A percentile compares a stretch with the other conserved stretches of the same genome.
phyloP scores from a whole-genome alignment of 805 yeast species.

The Vanderwaltozyma yarrowii region DNA sequence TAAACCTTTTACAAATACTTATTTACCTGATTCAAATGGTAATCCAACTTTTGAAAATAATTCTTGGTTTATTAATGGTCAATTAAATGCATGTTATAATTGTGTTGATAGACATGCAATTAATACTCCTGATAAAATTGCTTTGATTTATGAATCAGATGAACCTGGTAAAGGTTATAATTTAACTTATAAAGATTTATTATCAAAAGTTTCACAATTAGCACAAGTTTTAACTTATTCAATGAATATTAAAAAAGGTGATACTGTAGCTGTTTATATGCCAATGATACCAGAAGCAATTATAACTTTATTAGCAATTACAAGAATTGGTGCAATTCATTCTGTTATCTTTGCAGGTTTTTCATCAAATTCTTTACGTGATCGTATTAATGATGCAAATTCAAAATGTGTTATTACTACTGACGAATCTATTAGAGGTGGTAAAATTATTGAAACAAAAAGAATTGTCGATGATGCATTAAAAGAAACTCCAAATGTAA shows the following conservation, averaged over 20 bases:
- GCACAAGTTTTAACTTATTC: constrained; percentile 53
- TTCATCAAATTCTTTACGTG: constrained; percentile 59
- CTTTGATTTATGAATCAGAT: constrained; percentile 74
- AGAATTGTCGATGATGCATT: constrained; percentile 77
- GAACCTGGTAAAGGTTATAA: constrained; percentile 49
- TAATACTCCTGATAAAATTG: constrained; percentile 57
- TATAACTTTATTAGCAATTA: constrained; percentile 64
- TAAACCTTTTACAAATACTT: constrained; percentile 53
- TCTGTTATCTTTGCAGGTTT: constrained; percentile 84
- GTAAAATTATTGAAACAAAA: constrained; percentile 70
- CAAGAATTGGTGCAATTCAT: constrained; percentile 75
- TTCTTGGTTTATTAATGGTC: constrained; percentile 75
- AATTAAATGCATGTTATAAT: constrained; percentile 70
- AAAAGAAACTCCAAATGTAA: constrained; percentile 52
- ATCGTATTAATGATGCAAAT: constrained; percentile 62
- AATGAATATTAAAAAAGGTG: constrained; percentile 70
- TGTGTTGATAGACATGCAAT: constrained; percentile 78
- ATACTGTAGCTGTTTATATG: constrained; percentile 75
- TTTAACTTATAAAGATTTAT: constrained; percentile 61
- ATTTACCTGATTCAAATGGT: constrained; percentile 27
- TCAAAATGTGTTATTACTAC: constrained; percentile 67
- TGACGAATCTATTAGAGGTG: constrained; percentile 79
- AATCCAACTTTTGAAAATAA: constrained; percentile 36
- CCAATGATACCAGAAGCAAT: constrained; percentile 83
- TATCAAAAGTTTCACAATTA: constrained; percentile 58